A percentile compares a stretch with the other conserved stretches of the same genome.
Evolutionary conservation across 441 rosid species (phyloP).

Genomic region (Aquilaria agallochum): DNA sequence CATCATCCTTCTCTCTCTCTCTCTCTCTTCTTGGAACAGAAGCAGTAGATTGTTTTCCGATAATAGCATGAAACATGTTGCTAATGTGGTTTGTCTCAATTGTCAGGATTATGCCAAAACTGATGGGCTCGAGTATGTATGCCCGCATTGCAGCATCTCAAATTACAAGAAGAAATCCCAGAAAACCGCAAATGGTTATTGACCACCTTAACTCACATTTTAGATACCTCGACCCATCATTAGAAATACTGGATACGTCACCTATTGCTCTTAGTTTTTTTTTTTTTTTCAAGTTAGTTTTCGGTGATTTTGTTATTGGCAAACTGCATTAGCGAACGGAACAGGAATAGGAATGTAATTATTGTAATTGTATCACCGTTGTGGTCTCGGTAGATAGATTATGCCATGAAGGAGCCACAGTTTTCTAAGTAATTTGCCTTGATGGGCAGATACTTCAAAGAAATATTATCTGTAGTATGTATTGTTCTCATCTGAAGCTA

Average conservation of each 20-base stretch:
- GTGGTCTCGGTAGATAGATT: constrained; percentile 41
- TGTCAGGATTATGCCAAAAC: constrained; percentile 98
- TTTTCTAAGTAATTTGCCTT: constrained; percentile 20
- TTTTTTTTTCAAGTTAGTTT: neutral
- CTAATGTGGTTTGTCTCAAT: neutral
- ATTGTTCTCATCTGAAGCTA: neutral
- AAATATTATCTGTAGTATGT: constrained; percentile 33
- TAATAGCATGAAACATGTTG: neutral
- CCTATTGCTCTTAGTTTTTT: constrained; percentile 5
- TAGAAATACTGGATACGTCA: neutral
- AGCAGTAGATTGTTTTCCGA: constrained; percentile 1
- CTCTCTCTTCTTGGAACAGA: neutral
- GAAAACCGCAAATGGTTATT: constrained; percentile 67
- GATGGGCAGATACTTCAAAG: constrained; percentile 14
- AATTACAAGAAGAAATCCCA: constrained; percentile 88
- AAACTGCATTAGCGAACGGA: constrained; percentile 21
- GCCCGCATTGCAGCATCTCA: constrained; percentile 90
- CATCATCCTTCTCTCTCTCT: neutral
- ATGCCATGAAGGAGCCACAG: constrained; percentile 21
- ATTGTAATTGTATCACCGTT: constrained; percentile 38
- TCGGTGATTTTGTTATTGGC: constrained; percentile 4
- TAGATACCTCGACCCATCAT: constrained; percentile 3
- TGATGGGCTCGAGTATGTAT: constrained; percentile 92
- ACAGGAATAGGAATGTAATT: constrained; percentile 40
- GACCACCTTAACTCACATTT: constrained; percentile 18